These are phyloP conservation scores for Penicillium sp. DNA, from an alignment of 2,329 filamentous ascomycete genomes.

Conservation along the genomic window DNA sequence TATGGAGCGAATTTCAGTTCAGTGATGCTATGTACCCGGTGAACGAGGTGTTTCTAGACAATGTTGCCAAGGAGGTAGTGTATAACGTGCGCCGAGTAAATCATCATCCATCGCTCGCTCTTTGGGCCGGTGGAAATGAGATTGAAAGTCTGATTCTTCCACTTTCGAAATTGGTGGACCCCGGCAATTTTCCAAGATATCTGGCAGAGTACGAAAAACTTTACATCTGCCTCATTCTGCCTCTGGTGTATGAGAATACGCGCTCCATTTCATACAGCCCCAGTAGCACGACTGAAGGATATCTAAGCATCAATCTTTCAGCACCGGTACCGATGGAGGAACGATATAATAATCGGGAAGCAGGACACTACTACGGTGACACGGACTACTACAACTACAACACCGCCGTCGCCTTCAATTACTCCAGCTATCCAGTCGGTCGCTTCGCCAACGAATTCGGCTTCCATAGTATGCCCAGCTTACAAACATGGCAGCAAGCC, in stretches of 20 bases:
- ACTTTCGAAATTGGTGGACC: slow-evolving; percentile 49
- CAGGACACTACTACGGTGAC: slow-evolving; percentile 62
- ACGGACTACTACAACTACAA: slow-evolving; percentile 67
- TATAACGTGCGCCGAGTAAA: slow-evolving; percentile 67
- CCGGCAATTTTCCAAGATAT: slow-evolving; percentile 50
- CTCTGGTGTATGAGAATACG: slow-evolving; percentile 62
- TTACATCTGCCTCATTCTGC: slow-evolving; percentile 61
- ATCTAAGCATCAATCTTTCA: slow-evolving; percentile 59
- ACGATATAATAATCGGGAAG: slow-evolving; percentile 60
- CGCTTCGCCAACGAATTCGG: slow-evolving; percentile 69
- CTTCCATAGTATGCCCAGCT: slow-evolving; percentile 65
- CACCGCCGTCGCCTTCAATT: slow-evolving; percentile 58
- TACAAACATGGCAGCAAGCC: slow-evolving; percentile 63
- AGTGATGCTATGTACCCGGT: slow-evolving; percentile 65
- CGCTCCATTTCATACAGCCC: slow-evolving; percentile 66
- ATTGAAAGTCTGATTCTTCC: slow-evolving; percentile 61
- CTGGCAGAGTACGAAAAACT: slow-evolving; percentile 62
- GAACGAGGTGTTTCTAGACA: slow-evolving; percentile 59
- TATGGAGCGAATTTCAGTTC: slow-evolving; percentile 70
- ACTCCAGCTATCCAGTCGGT: slow-evolving; percentile 60
- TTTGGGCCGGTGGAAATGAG: slow-evolving; percentile 65
- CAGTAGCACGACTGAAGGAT: slow-evolving; percentile 65
- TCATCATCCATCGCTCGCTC: slow-evolving; percentile 61
- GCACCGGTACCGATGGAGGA: slow-evolving; percentile 59
- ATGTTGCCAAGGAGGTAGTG: slow-evolving; percentile 59